These are phyloP conservation scores for Nemania sp. DNA, from an alignment of 2,329 filamentous ascomycete species.

Conservation along the genomic window DNA sequence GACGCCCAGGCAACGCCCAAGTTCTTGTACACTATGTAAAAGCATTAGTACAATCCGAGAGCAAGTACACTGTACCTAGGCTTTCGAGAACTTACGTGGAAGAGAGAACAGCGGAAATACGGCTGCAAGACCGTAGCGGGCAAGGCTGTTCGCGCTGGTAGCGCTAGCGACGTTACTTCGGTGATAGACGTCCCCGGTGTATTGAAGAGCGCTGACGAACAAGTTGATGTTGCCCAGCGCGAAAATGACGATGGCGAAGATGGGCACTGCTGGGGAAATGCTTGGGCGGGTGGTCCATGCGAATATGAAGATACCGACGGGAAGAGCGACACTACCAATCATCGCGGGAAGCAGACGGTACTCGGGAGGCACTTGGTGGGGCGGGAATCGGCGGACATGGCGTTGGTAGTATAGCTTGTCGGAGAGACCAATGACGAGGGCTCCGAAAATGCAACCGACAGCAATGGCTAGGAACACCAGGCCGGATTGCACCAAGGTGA, in stretches of 20 bases:
- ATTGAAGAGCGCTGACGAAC: constrained; percentile 50
- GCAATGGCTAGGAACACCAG: constrained; percentile 52
- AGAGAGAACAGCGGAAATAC: constrained; percentile 65
- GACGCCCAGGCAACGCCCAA: constrained; percentile 52
- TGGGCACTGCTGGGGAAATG: constrained; percentile 54
- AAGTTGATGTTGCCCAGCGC: constrained; percentile 63
- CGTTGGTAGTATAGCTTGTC: constrained; percentile 48
- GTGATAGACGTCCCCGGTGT: constrained; percentile 58
- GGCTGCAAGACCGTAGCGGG: constrained; percentile 58
- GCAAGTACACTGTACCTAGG: neutral
- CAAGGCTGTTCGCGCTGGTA: constrained; percentile 61
- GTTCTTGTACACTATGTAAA: constrained; percentile 45
- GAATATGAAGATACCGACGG: constrained; percentile 62
- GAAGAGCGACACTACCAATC: constrained; percentile 57
- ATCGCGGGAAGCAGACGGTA: constrained; percentile 62
- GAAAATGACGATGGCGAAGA: constrained; percentile 57
- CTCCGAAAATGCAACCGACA: constrained; percentile 49
- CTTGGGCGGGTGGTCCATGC: constrained; percentile 55
- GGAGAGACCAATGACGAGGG: constrained; percentile 46
- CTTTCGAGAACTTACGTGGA: constrained; percentile 48
- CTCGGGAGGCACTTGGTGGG: constrained; percentile 49
- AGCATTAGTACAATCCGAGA: neutral
- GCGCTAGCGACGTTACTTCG: constrained; percentile 60
- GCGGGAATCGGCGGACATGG: constrained; percentile 39
- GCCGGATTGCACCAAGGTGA: constrained; percentile 47